Evolutionary conservation across 306 rosid species (phyloP), one percentile per base, ranked within the genome.

Genomic region (Sicyos baderoa): DNA sequence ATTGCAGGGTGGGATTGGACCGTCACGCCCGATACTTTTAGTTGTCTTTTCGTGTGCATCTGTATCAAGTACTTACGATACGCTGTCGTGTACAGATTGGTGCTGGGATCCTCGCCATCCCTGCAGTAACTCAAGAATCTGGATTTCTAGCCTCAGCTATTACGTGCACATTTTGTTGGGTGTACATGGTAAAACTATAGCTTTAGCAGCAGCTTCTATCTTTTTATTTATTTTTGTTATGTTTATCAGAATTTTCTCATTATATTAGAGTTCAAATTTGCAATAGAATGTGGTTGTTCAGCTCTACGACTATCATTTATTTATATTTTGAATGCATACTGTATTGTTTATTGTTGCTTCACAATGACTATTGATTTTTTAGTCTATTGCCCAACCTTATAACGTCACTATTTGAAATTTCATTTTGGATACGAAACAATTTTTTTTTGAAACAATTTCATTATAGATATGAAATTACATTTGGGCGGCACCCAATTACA

Each of bases 91-190:
- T 76, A 7, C 76, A 86, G 96, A 87, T 88, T 65, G 94, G 89
- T 74, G 96, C 89, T 16, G 94, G 89, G 57, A 86, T 88, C 76
- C 94, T 88, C 74, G 94, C 94, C 74, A 77, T 88, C 53, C 97
- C 89, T 67, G 86, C 88, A 42, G 94, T 88, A 58, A 86, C 97
- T 21, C 94, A 85, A 86, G 91, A 88, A 82, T 54, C 87, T 5
- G 97, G 88, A 76, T 81, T 90, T 77, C 76, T 88, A 71, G 94
- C 97, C 70, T 86, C 91, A 17, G 82, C 91, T 23, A 75, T 79
- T 52, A 80, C 81, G 37, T 86, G 94, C 85, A 79, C 83, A 64
- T 7, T 83, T 72, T 80, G 86, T 68, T 91, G 94, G 93, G 63
- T 56, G 45, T 86, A 76, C 86, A 88, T 88, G 97, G 96, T 88